phyloP scores from a whole-genome alignment of 179 eudicot genomes.

The Silene noctiflora region DNA sequence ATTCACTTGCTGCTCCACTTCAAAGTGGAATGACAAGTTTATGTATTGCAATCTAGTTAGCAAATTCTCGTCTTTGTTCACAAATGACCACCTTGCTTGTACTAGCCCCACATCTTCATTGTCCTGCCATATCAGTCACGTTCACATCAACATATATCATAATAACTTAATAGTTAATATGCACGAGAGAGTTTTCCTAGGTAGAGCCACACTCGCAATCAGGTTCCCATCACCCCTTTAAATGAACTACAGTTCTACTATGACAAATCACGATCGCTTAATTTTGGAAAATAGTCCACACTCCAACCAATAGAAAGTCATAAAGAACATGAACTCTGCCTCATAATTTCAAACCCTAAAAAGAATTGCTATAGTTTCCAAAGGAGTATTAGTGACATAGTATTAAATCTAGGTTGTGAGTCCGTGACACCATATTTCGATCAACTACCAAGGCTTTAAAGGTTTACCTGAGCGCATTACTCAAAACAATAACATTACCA shows the following conservation, averaged over 20 bases:
- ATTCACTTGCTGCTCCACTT: constrained; percentile 97
- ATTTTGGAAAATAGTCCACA: background rate
- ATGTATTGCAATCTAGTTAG: constrained; percentile 78
- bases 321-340: constrained; percentile 9
- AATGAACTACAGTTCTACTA: background rate
- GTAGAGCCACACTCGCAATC: background rate
- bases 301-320: background rate
- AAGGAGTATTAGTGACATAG: no score
- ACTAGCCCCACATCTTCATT: constrained; percentile 43
- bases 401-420: no score
- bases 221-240: background rate
- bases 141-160: background rate
- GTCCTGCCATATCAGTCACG: constrained; percentile 31
- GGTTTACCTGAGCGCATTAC: no score
- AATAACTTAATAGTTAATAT: background rate
- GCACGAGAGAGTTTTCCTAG: background rate
- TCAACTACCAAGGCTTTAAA: no score
- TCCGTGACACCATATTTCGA: no score
- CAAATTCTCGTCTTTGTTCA: constrained; percentile 84
- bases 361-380: background rate
- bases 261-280: background rate
- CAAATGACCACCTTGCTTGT: constrained; percentile 89
- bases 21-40: constrained; percentile 89
- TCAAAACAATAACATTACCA: background rate
- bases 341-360: background rate